phyloP scores from a whole-genome alignment of 2,329 filamentous ascomycete genomes.

The Bipolaris zeicola region DNA sequence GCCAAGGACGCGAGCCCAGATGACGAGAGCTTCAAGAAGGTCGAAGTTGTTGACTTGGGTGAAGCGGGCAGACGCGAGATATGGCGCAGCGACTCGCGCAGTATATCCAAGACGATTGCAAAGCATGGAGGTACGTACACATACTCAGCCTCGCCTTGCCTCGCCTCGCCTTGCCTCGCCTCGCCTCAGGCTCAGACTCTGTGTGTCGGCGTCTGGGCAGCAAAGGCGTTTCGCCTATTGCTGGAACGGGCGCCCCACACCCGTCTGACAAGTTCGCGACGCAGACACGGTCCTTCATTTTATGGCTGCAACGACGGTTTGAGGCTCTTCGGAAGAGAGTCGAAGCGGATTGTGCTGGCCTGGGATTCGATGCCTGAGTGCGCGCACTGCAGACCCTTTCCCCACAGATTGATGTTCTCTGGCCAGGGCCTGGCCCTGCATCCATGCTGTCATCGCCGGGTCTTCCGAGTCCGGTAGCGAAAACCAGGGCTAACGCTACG shows the following conservation, averaged over 20 bases:
- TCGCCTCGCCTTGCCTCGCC: background rate
- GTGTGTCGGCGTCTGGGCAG: constrained; percentile 1
- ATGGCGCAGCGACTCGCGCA: constrained; percentile 32
- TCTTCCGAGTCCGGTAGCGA: constrained; percentile 10
- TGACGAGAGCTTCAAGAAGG: constrained; percentile 20
- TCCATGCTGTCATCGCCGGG: constrained; percentile 19
- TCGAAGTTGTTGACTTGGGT: constrained; percentile 37
- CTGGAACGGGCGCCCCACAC: constrained; percentile 14
- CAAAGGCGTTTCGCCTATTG: constrained; percentile 14
- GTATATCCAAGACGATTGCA: constrained; percentile 43
- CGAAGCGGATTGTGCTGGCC: background rate
- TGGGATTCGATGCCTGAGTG: background rate
- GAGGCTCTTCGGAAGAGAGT: constrained; percentile 1
- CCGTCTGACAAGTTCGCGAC: constrained; percentile 12
- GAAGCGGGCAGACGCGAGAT: constrained; percentile 43
- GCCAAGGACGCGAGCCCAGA: constrained; percentile 22
- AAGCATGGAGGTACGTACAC: constrained; percentile 44
- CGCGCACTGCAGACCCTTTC: constrained; percentile 7
- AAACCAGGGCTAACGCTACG: constrained; percentile 19
- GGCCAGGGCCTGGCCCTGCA: constrained; percentile 4
- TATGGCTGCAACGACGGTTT: constrained; percentile 7
- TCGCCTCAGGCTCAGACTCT: constrained; percentile 1
- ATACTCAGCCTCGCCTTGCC: background rate
- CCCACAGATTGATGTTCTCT: constrained; percentile 13
- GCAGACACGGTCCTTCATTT: constrained; percentile 9